Evolutionary conservation across 345 rosid genomes (phyloP).

Genomic region (Clausena lansium): DNA sequence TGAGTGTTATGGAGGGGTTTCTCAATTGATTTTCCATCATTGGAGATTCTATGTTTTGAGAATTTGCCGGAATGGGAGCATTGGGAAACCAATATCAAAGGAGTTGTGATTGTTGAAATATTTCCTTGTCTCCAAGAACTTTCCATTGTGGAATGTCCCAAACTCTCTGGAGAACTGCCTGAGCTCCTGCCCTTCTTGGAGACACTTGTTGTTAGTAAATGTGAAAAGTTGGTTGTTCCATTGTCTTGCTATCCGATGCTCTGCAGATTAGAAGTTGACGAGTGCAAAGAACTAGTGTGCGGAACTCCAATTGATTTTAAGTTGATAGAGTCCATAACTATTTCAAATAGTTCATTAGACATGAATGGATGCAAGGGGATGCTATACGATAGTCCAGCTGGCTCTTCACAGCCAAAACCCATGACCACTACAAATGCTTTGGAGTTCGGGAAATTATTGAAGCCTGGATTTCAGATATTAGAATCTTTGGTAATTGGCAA

Average conservation of each 20-base stretch:
- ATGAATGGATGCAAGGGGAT: no score
- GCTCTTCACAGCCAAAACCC: no score
- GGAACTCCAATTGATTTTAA: background rate
- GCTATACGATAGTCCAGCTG: no score
- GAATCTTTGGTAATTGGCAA: background rate
- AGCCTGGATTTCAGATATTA: background rate
- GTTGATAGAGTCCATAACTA: no score
- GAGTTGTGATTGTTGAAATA: background rate
- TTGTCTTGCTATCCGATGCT: background rate
- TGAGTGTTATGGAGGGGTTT: background rate
- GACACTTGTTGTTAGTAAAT: background rate
- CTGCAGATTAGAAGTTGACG: background rate
- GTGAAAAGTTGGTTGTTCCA: background rate
- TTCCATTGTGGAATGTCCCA: background rate
- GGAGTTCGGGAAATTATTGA: background rate
- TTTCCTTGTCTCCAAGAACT: background rate
- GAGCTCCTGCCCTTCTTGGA: background rate
- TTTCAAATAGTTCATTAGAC: no score
- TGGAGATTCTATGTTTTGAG: background rate
- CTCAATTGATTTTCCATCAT: background rate
- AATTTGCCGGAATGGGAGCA: background rate
- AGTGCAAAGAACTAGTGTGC: background rate
- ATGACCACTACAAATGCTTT: background rate
- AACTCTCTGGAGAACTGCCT: background rate
- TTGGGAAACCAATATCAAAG: background rate